Base-by-base conservation (phyloP, 495 filamentous ascomycete genomes). In the Pseudevernia furfuracea region DNA sequence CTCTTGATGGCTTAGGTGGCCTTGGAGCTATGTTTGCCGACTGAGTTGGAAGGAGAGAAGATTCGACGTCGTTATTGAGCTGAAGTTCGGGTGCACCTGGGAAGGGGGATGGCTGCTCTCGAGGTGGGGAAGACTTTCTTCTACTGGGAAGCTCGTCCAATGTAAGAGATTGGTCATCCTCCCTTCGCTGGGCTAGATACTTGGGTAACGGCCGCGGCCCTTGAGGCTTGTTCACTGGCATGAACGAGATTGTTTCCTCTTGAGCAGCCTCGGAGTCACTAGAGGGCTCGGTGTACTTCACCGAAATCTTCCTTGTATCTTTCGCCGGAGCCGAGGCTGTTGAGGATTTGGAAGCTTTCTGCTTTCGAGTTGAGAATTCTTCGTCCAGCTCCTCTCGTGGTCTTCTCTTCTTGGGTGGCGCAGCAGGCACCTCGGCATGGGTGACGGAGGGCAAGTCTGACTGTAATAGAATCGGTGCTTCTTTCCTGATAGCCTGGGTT, bases 191-290 rank as follows among this genome's bases (percentile, higher is more conserved):
- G 39, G 67, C 67, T 41, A 68, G 63, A 28, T 68, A 68, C 48
- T 66, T 68, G 25, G 67, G 67, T 39, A 66, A 65, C 58, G 53
- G 65, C 41, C 67, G 63, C 37, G 67, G 64, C 46, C 48, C 86
- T 92, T 58, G 75, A 87, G 41, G 88, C 89, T 61, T 83, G n/a
- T 69, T 62, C 38, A 58, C 44, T 46, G 60, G 52, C 56, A 46
- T 39, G 44, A 65, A 63, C 14, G 52, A 32, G 39, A 58, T 65
- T 21, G 39, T 23, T 11, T 62, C 65, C 25, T 65, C 52, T 49
- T 46, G 52, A 14, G 52, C 21, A 48, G 41, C 21, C 41, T 71
- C 70, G 17, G 70, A 68, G 30, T 66, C 66, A 59, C 68, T 70
- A 6, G 68, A 71, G 9, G 57, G 34, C 19, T 65, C 66, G 30